Base-by-base conservation (phyloP, 495 filamentous ascomycete genomes). In the Penicillium ochrochloron region DNA sequence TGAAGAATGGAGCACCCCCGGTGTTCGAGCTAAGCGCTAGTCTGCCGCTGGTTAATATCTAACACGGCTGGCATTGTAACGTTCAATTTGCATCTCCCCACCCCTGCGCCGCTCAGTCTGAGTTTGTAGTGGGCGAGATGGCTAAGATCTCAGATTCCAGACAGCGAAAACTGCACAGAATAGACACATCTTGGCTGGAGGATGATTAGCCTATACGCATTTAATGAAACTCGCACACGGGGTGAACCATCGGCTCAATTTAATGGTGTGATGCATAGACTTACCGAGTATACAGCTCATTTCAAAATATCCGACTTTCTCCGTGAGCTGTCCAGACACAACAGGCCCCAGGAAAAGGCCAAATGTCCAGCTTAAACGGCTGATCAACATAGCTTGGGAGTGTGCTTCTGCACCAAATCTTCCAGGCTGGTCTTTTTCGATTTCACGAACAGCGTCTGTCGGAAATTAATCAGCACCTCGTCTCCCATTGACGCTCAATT, bases 381-480 rank as follows among this genome's bases (percentile, higher is more conserved):
- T 54, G 15, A 34, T 54, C 29, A 54, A 29, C 51, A 54, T 54
- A 14, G 51, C 51, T 3, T 54, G 51, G 51, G 51, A 29, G 9
- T 31, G n/a, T n/a, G 51, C 15, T n/a, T 54, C 51, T 33, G 14
- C 11, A 21, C 31, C 51, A 34, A 54, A 34, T 10, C 9, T 34
- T 11, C 23, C 25, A 8, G 23, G 25, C 31, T 54, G 23, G 2
- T 54, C 27, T 9, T 4, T 33, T 31, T 54, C 29, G 10, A 54
- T 29, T 9, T 54, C 51, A 17, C 4, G 29, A 21, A 54, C 51
- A 5, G 51, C 51, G 31, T 34, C 51, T 54, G 51, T 5, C n/a
- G 10, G 25, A 34, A 12, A 54, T 2, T 29, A 15, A 53, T 31
- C n/a, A 31, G 51, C 5, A 12, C 2, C 6, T 5, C 34, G 17